A percentile compares a stretch with the other conserved stretches of the same genome.
Evolutionary conservation across 495 filamentous ascomycete species (phyloP).

Genomic region (Lasiosphaeriaceae sp.): DNA sequence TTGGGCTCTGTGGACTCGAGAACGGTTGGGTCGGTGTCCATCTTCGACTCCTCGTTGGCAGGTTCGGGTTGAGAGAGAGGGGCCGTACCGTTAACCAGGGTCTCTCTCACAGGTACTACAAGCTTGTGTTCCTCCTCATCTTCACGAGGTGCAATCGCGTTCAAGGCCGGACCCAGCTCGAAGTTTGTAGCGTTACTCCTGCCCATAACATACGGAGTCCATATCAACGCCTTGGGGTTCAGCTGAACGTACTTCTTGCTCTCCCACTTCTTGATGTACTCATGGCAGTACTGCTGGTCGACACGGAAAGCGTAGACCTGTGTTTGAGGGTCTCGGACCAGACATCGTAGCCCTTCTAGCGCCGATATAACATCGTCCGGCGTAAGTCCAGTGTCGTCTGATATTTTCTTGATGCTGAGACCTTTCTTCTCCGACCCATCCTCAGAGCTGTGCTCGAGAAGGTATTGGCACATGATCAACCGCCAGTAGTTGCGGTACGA

Average conservation of each 20-base stretch:
- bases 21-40: conserved; percentile 20
- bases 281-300: conserved; percentile 73
- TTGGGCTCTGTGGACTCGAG: conserved; percentile 44
- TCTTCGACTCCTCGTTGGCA: conserved; percentile 18
- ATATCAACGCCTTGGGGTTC: conserved; percentile 75
- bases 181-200: conserved; percentile 77
- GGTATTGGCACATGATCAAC: conserved; percentile 72
- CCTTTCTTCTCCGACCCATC: conserved; percentile 54
- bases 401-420: conserved; percentile 74
- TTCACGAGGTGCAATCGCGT: conserved; percentile 81
- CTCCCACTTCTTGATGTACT: conserved; percentile 84
- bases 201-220: conserved; percentile 98
- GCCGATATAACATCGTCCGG: conserved; percentile 93
- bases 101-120: conserved; percentile 23
- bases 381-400: conserved; percentile 89
- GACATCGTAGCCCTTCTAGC: conserved; percentile 79
- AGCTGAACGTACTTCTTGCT: conserved; percentile 80
- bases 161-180: conserved; percentile 75
- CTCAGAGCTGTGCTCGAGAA: conserved; percentile 48
- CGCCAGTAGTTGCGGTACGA: conserved; percentile 98
- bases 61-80: conserved; percentile 17
- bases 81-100: conserved; percentile 31
- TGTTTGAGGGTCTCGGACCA: conserved; percentile 86
- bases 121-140: conserved; percentile 57
- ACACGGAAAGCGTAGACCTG: conserved; percentile 83